phyloP scores from a whole-genome alignment of 2,329 filamentous ascomycete genomes.

The Talaromyces atroroseus region DNA sequence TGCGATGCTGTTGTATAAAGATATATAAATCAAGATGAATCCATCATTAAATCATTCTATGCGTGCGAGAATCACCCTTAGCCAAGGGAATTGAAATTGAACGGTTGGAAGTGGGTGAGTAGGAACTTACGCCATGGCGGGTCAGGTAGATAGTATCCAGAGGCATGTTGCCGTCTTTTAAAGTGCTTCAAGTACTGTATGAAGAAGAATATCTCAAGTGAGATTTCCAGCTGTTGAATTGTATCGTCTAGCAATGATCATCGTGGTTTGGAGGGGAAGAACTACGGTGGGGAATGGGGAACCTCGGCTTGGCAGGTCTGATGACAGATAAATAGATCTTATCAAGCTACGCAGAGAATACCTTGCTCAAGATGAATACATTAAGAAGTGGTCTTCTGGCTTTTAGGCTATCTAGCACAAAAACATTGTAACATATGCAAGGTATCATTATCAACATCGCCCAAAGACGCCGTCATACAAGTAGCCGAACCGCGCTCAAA shows the following conservation, averaged over 20 bases:
- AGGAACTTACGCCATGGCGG: conserved; percentile 66
- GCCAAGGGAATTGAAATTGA: neutral
- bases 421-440: conserved; percentile 13
- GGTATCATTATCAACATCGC: conserved; percentile 22
- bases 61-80: neutral
- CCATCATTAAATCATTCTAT: neutral
- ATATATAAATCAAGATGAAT: neutral
- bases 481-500: conserved; percentile 17
- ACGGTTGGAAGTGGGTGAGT: neutral
- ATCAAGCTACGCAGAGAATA: neutral
- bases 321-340: neutral
- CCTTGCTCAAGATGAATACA: neutral
- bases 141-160: conserved; percentile 68
- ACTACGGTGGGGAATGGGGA: neutral
- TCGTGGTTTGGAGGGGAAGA: neutral
- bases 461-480: conserved; percentile 20
- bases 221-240: too few relatives aligned
- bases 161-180: conserved; percentile 45
- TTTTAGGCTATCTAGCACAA: conserved; percentile 23
- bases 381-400: conserved; percentile 3
- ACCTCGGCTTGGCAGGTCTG: neutral
- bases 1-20: conserved; percentile 63
- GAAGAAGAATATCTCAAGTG: too few relatives aligned
- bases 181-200: too few relatives aligned
- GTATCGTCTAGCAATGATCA: neutral